Percentiles rank a stretch among this genome's conserved stretches.
These are phyloP conservation scores for Alectoria sarmentosa DNA, from an alignment of 495 filamentous ascomycete genomes.

Conservation along the genomic window DNA sequence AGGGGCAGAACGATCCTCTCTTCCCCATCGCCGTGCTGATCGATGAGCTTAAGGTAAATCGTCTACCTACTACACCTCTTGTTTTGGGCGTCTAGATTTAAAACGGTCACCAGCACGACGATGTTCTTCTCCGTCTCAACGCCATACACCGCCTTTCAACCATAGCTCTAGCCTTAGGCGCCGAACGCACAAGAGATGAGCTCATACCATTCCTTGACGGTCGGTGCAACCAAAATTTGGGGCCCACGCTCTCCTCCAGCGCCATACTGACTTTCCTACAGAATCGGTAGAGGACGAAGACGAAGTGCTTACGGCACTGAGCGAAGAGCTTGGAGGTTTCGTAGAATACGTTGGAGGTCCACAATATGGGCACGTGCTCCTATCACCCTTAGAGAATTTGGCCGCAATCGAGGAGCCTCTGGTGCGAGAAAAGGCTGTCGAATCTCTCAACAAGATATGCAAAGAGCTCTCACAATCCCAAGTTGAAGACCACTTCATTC, in stretches of 20 bases:
- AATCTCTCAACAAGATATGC: conserved; percentile 98
- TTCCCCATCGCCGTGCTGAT: conserved; percentile 99
- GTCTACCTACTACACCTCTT: neutral
- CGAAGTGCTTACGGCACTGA: conserved; percentile 92
- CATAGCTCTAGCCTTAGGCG: conserved; percentile 89
- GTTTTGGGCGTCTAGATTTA: conserved; percentile 1
- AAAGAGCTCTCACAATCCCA: conserved; percentile 80
- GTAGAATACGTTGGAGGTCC: conserved; percentile 97
- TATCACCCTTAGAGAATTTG: conserved; percentile 95
- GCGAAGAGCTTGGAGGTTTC: conserved; percentile 91
- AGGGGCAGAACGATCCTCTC: conserved; percentile 85
- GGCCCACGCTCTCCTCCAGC: neutral
- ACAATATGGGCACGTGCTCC: conserved; percentile 86
- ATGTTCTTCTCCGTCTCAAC: conserved; percentile 94
- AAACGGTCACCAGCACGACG: conserved; percentile 69
- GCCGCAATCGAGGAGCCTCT: conserved; percentile 97
- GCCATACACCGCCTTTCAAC: conserved; percentile 97
- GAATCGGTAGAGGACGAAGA: conserved; percentile 99
- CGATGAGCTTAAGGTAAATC: conserved; percentile 90
- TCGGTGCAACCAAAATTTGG: conserved; percentile 37
- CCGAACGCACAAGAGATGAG: conserved; percentile 93
- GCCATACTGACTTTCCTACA: conserved; percentile 33
- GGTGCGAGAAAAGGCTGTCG: conserved; percentile 97
- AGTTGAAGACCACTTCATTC: conserved; percentile 94
- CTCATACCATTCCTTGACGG: conserved; percentile 98